These are phyloP conservation scores for Didymella sp. DNA, from an alignment of 2,329 filamentous ascomycete genomes.

Conservation along the genomic window DNA sequence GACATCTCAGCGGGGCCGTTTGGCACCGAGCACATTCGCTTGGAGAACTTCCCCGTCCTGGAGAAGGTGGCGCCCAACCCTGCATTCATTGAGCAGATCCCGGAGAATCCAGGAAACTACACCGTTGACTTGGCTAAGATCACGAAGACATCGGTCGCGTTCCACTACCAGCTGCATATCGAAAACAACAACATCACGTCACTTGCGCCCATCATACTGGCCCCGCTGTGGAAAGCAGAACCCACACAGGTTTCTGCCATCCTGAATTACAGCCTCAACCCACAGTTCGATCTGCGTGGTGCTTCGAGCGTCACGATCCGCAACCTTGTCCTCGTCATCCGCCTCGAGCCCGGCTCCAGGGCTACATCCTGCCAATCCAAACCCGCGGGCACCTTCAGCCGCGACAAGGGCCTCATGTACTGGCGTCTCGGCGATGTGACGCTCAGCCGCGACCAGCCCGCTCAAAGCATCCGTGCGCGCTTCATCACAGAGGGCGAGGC, in stretches of 20 bases:
- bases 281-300: constrained; percentile 60
- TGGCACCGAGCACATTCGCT: constrained; percentile 70
- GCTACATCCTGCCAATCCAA: constrained; percentile 76
- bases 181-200: constrained; percentile 61
- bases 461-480: constrained; percentile 81
- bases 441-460: constrained; percentile 62
- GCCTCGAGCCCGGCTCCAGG: constrained; percentile 68
- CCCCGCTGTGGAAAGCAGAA: constrained; percentile 82
- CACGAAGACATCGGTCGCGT: constrained; percentile 76
- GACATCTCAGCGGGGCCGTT: constrained; percentile 52
- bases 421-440: constrained; percentile 82
- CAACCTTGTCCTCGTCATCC: constrained; percentile 77
- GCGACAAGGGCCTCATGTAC: constrained; percentile 78
- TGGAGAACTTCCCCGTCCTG: constrained; percentile 86
- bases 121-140: constrained; percentile 75
- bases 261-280: constrained; percentile 84
- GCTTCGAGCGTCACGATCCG: constrained; percentile 64
- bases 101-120: constrained; percentile 79
- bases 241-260: constrained; percentile 86
- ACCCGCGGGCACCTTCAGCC: constrained; percentile 78
- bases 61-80: constrained; percentile 95
- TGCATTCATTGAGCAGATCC: constrained; percentile 78
- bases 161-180: constrained; percentile 88
- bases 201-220: constrained; percentile 76
- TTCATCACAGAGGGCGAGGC: constrained; percentile 77